Percentiles rank a stretch among this genome's conserved stretches.
phyloP scores from a whole-genome alignment of 2,329 filamentous ascomycete genomes.

The Pyrenophora teres region DNA sequence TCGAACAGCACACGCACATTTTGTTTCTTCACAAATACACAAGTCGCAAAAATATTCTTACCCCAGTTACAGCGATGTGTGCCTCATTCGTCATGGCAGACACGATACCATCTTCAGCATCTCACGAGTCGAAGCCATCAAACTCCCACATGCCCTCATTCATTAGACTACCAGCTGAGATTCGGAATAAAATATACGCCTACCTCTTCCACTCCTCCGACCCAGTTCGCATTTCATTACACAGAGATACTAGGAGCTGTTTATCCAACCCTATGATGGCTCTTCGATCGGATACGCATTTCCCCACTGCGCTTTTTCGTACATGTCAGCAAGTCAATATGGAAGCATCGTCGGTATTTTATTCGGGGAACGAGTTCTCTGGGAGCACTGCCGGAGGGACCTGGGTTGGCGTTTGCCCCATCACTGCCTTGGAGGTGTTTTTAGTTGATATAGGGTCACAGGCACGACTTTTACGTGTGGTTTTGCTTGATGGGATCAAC shows the following conservation, averaged over 20 bases:
- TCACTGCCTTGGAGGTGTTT: neutral
- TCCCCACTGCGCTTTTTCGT: neutral
- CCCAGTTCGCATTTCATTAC: neutral
- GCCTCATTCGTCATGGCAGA: neutral
- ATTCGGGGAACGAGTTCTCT: neutral
- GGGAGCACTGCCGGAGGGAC: no score
- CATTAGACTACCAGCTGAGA: neutral
- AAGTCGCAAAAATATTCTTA: no score
- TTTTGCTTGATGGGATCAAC: neutral
- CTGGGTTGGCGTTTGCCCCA: neutral
- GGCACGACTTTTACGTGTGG: neutral
- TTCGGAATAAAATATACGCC: neutral
- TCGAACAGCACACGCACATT: no score
- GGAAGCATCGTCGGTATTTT: conserved; percentile 1
- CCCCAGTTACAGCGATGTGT: no score
- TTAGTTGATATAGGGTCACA: neutral
- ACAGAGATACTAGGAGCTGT: neutral
- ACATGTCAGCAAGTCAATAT: neutral
- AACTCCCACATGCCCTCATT: neutral
- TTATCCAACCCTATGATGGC: neutral
- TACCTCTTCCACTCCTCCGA: neutral
- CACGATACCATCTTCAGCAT: neutral
- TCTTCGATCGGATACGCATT: neutral
- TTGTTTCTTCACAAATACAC: no score
- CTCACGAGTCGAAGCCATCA: neutral